These are phyloP conservation scores for Fusarium lateritium DNA, from an alignment of 2,329 filamentous ascomycete genomes.

Conservation along the genomic window DNA sequence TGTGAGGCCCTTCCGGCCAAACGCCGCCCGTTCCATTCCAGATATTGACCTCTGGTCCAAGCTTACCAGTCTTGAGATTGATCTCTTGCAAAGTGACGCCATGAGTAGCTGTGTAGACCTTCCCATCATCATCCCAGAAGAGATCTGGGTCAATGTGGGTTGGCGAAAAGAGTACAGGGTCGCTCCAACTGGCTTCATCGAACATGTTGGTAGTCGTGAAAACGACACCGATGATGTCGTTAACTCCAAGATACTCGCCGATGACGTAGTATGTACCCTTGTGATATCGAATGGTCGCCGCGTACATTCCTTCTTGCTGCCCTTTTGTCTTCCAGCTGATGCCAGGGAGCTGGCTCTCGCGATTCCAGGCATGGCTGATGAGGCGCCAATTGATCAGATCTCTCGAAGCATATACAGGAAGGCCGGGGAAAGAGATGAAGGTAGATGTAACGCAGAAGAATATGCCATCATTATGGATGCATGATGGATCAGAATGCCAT, in stretches of 20 bases:
- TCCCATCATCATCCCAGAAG: slow-evolving; percentile 71
- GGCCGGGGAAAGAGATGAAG: slow-evolving; percentile 67
- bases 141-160: slow-evolving; percentile 59
- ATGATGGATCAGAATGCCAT: slow-evolving; percentile 65
- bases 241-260: slow-evolving; percentile 27
- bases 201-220: slow-evolving; percentile 42
- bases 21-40: slow-evolving; percentile 64
- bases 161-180: slow-evolving; percentile 46
- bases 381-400: slow-evolving; percentile 67
- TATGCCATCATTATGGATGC: slow-evolving; percentile 60
- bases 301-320: slow-evolving; percentile 61
- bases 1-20: slow-evolving; percentile 67
- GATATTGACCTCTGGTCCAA: slow-evolving; percentile 54
- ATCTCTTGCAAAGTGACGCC: slow-evolving; percentile 48
- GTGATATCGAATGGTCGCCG: slow-evolving; percentile 61
- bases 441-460: slow-evolving; percentile 68
- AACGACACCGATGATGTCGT: slow-evolving; percentile 27
- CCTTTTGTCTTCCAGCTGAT: slow-evolving; percentile 50
- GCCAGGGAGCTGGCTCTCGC: slow-evolving; percentile 59
- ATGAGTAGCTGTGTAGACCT: slow-evolving; percentile 62
- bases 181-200: slow-evolving; percentile 45
- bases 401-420: slow-evolving; percentile 67
- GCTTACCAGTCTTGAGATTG: slow-evolving; percentile 19
- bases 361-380: slow-evolving; percentile 57
- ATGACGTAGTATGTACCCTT: slow-evolving; percentile 60